Conservation (phyloP, 2,329 filamentous ascomycete genomes). For the Sarocladium strictum region DNA sequence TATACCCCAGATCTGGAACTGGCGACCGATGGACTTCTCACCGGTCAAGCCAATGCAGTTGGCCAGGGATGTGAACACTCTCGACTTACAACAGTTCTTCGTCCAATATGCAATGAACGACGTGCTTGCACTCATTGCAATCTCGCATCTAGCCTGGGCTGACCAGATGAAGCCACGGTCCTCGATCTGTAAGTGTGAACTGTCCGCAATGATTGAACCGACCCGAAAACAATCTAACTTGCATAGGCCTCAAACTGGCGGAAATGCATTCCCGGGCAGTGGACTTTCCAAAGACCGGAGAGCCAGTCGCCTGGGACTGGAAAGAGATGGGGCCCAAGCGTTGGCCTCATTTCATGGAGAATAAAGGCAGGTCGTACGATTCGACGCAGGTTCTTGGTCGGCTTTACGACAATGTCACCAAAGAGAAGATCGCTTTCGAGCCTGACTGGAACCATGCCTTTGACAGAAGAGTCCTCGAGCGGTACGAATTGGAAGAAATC, state of each 20-base stretch:
- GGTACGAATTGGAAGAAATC: constrained; percentile 49
- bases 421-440: constrained; percentile 55
- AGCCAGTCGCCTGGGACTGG: constrained; percentile 61
- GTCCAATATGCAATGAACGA: constrained; percentile 92
- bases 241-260: constrained; percentile 62
- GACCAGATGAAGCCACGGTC: constrained; percentile 66
- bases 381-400: constrained; percentile 70
- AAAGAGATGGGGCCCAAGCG: constrained; percentile 47
- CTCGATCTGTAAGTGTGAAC: constrained; percentile 52
- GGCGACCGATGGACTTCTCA: constrained; percentile 71
- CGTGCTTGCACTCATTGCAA: constrained; percentile 70
- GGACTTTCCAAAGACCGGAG: constrained; percentile 88
- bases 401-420: constrained; percentile 69
- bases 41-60: constrained; percentile 50
- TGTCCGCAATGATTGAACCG: neutral
- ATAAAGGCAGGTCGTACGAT: constrained; percentile 46
- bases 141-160: constrained; percentile 71
- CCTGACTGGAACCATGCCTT: constrained; percentile 70
- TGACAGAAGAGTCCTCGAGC: constrained; percentile 65
- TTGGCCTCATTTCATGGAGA: constrained; percentile 90
- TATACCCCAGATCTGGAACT: constrained; percentile 64
- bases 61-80: constrained; percentile 57
- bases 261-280: constrained; percentile 84
- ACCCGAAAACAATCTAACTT: neutral
- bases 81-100: constrained; percentile 79